A percentile compares a stretch with the other conserved stretches of the same genome.
phyloP scores from a whole-genome alignment of 371 early-diverging fungal genomes.

The Actinomortierella wolfii region DNA sequence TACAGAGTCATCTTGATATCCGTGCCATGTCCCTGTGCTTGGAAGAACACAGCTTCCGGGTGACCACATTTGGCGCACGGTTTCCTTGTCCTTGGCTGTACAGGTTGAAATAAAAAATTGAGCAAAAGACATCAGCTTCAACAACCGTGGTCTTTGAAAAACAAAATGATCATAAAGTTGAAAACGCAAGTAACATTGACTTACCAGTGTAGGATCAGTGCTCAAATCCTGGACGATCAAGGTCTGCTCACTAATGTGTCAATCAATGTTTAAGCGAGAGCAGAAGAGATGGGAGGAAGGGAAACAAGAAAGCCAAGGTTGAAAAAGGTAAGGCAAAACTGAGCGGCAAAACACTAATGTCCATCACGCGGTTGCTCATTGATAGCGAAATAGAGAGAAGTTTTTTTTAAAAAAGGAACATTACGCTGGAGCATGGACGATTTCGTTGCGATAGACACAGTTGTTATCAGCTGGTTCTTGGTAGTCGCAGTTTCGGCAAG shows the following conservation, averaged over 20 bases:
- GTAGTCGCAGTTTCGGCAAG: slow-evolving; percentile 95
- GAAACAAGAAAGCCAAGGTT: too few species aligned
- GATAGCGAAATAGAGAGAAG: not conserved
- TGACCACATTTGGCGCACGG: slow-evolving; percentile 78
- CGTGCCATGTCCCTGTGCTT: slow-evolving; percentile 56
- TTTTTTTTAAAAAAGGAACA: slow-evolving; percentile 12
- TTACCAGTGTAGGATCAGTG: slow-evolving; percentile 71
- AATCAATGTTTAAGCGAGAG: too few species aligned
- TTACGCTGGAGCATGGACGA: slow-evolving; percentile 81
- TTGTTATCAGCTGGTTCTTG: slow-evolving; percentile 83
- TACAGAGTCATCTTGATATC: slow-evolving; percentile 93
- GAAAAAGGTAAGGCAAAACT: not conserved
- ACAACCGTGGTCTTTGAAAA: too few species aligned
- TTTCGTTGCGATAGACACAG: slow-evolving; percentile 88
- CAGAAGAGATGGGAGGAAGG: too few species aligned
- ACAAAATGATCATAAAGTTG: not conserved
- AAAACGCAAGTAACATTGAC: not conserved
- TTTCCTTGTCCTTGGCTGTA: slow-evolving; percentile 69
- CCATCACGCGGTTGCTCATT: not conserved
- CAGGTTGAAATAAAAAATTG: slow-evolving; percentile 1
- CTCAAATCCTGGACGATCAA: slow-evolving; percentile 79
- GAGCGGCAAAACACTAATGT: not conserved
- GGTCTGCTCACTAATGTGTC: slow-evolving; percentile 68
- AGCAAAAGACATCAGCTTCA: too few species aligned
- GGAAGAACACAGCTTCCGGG: slow-evolving; percentile 89